Percentiles rank a stretch among this genome's conserved stretches.
Evolutionary conservation across 805 yeast species (phyloP).

Genomic region (Pichia rugopelliculosa): DNA sequence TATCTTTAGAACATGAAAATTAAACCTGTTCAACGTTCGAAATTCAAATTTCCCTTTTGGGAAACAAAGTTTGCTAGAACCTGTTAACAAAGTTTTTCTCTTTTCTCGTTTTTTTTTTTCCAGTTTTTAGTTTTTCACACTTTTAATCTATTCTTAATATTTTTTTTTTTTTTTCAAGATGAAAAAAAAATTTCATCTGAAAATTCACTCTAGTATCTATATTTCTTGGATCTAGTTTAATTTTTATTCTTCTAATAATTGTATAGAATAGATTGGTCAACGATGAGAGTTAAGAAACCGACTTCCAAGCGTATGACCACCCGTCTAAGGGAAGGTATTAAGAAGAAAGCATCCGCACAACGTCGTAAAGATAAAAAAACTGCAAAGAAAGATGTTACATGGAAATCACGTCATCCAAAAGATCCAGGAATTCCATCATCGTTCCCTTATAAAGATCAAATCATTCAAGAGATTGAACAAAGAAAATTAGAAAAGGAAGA

Average conservation of each 20-base stretch:
- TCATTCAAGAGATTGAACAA: slow-evolving; percentile 65
- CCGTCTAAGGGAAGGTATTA: slow-evolving; percentile 92
- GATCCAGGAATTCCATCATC: slow-evolving; percentile 94
- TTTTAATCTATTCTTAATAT: no score
- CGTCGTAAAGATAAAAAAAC: slow-evolving; percentile 74
- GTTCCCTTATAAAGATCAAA: slow-evolving; percentile 88
- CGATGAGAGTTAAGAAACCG: slow-evolving; percentile 39
- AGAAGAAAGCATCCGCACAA: slow-evolving; percentile 91
- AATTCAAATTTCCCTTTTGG: no score
- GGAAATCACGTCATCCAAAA: slow-evolving; percentile 79
- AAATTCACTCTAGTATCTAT: no score
- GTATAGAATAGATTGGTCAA: background rate
- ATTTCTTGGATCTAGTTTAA: no score
- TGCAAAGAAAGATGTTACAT: slow-evolving; percentile 85
- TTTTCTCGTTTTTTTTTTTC: no score
- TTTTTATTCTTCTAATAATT: background rate
- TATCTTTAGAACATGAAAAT: no score
- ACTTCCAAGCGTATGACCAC: slow-evolving; percentile 87
- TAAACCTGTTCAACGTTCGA: no score
- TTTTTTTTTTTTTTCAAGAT: no score
- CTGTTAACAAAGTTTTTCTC: no score
- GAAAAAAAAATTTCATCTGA: no score
- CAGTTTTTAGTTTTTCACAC: no score
- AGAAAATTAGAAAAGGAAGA: slow-evolving; percentile 49
- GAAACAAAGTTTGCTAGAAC: no score